Percentiles rank a stretch among this genome's conserved stretches.
These are phyloP conservation scores for Gracilariopsis chorda DNA, from an alignment of 23 red algal genomes.

Conservation along the genomic window DNA sequence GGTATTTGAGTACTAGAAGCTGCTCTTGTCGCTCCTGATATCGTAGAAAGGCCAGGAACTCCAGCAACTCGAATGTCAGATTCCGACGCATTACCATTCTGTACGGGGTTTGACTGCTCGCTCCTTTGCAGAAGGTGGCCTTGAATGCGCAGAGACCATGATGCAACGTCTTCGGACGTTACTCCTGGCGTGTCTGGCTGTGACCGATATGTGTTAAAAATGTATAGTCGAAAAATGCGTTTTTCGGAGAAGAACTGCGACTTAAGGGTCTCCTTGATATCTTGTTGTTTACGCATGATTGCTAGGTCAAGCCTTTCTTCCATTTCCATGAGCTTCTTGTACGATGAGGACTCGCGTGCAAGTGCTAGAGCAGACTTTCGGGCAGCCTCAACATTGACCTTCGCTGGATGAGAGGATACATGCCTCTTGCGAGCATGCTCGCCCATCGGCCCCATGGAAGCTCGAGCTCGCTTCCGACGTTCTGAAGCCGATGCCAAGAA, in stretches of 20 bases:
- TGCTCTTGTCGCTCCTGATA: not conserved
- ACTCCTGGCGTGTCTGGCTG: conserved; percentile 30
- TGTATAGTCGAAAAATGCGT: conserved; percentile 57
- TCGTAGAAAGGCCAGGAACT: conserved; percentile 8
- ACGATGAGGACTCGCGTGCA: conserved; percentile 43
- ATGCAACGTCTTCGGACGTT: conserved; percentile 39
- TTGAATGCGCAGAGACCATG: conserved; percentile 68
- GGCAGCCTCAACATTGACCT: conserved; percentile 37
- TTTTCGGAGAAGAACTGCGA: conserved; percentile 42
- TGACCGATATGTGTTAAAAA: conserved; percentile 67
- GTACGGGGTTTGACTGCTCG: not conserved
- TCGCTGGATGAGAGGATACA: not conserved
- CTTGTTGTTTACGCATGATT: conserved; percentile 66
- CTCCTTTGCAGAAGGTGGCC: conserved; percentile 40
- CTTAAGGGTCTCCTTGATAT: conserved; percentile 55
- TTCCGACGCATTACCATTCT: not conserved
- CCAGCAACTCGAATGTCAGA: not conserved
- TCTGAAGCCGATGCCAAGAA: conserved; percentile 43
- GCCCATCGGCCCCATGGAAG: not conserved
- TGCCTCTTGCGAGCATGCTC: conserved; percentile 32
- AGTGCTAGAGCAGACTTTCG: conserved; percentile 32
- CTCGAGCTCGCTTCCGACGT: conserved; percentile 59
- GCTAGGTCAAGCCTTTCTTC: conserved; percentile 57
- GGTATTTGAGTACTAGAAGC: not conserved
- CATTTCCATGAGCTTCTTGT: conserved; percentile 45